Evolutionary conservation across 352 stramenopile species (phyloP).

Genomic region (Phytophthora macrochlamydospora): DNA sequence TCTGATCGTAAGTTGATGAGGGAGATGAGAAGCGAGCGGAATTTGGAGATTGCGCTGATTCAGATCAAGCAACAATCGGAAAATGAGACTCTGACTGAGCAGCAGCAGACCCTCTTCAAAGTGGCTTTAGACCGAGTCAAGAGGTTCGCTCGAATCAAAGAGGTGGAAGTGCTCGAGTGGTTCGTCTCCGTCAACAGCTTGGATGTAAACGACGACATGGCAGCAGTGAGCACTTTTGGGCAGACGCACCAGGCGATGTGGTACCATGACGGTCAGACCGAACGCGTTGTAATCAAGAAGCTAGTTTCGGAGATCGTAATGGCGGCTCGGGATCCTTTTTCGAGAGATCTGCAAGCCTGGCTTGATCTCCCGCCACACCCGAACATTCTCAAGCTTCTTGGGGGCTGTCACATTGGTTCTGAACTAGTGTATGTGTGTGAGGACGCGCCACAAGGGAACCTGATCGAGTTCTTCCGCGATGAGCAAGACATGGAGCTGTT

Average conservation of each 20-base stretch:
- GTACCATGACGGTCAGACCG: not conserved
- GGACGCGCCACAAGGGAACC: constrained; percentile 22
- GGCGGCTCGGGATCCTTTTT: not conserved
- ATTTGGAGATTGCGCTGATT: not conserved
- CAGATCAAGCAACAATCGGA: not conserved
- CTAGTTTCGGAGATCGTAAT: constrained; percentile 27
- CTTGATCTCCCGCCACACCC: not conserved
- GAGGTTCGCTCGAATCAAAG: not conserved
- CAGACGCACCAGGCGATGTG: not conserved
- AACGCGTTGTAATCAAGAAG: constrained; percentile 45
- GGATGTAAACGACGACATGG: not conserved
- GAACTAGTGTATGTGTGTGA: constrained; percentile 9
- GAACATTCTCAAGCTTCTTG: constrained; percentile 12
- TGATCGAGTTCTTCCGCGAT: constrained; percentile 6
- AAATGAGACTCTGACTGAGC: not conserved
- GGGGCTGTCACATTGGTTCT: not conserved
- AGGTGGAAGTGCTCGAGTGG: not conserved
- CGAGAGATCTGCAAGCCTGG: not conserved
- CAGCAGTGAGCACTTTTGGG: not conserved
- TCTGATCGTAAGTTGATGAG: not conserved
- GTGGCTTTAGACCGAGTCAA: not conserved
- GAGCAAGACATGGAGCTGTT: not conserved
- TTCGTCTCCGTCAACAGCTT: not conserved
- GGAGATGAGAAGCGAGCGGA: not conserved
- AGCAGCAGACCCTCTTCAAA: not conserved